Evolutionary conservation across 495 filamentous ascomycete species (phyloP).

Genomic region (Apodospora peruviana): DNA sequence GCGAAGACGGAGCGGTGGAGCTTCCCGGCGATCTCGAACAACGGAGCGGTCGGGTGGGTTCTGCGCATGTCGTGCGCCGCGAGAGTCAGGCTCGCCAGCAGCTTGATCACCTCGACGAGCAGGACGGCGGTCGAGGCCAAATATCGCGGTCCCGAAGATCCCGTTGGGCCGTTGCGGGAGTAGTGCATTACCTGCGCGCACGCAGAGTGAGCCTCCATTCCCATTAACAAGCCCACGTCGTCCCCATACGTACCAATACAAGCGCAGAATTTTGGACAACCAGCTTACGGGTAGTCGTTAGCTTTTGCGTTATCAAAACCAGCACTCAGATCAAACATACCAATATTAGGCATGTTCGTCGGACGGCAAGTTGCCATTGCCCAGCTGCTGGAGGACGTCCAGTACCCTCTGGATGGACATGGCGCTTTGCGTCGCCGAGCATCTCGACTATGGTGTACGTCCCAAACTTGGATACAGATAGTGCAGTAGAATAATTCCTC

Average conservation of each 20-base stretch:
- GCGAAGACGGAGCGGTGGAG: constrained; percentile 57
- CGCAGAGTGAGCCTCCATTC: not conserved
- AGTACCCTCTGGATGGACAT: not conserved
- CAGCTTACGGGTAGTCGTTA: constrained; percentile 32
- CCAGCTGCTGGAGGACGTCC: not conserved
- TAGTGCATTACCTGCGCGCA: constrained; percentile 57
- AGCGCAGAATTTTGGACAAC: constrained; percentile 52
- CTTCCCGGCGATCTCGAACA: constrained; percentile 51
- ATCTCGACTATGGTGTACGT: constrained; percentile 1
- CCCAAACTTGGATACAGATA: no score
- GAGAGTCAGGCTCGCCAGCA: constrained; percentile 57
- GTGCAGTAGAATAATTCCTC: no score
- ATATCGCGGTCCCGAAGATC: constrained; percentile 55
- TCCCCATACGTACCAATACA: constrained; percentile 38
- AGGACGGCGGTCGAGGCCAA: constrained; percentile 70
- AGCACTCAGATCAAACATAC: not conserved
- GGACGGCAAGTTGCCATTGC: constrained; percentile 3
- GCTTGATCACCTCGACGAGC: constrained; percentile 65
- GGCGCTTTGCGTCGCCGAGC: constrained; percentile 9
- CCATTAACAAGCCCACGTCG: no score
- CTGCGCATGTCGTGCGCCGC: constrained; percentile 25
- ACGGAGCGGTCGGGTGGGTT: constrained; percentile 53
- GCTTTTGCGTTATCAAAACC: not conserved
- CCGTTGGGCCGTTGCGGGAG: constrained; percentile 61
- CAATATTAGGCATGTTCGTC: constrained; percentile 3